A percentile compares a stretch with the other conserved stretches of the same genome.
Conservation (phyloP, 2,329 filamentous ascomycete species). For the Pseudohalonectria lignicola region DNA sequence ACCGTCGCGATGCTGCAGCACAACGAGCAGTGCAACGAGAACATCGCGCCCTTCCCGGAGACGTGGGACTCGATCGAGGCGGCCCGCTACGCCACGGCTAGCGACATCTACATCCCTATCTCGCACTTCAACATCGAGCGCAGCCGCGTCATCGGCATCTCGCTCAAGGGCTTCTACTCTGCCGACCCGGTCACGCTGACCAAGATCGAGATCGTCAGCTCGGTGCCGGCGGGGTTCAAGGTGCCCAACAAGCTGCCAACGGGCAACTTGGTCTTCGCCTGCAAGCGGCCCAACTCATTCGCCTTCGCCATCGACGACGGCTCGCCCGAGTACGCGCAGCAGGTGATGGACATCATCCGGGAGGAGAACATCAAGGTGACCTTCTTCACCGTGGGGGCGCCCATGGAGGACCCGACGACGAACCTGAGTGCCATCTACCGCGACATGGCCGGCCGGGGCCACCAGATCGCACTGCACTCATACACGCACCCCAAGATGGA, state of each 20-base stretch:
- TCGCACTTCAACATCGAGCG: slow-evolving; percentile 54
- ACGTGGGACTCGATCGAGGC: slow-evolving; percentile 60
- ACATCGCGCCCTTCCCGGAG: slow-evolving; percentile 48
- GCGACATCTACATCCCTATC: slow-evolving; percentile 56
- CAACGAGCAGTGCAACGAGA: slow-evolving; percentile 46
- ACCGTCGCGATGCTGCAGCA: slow-evolving; percentile 56
- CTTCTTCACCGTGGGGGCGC: slow-evolving; percentile 59
- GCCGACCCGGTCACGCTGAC: slow-evolving; percentile 36
- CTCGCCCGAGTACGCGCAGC: slow-evolving; percentile 43
- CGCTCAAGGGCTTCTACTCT: slow-evolving; percentile 54
- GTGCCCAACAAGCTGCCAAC: slow-evolving; percentile 50
- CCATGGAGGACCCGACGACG: slow-evolving; percentile 44
- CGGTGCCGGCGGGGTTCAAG: slow-evolving; percentile 35
- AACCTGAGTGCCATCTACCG: slow-evolving; percentile 54
- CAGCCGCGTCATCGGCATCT: slow-evolving; percentile 43
- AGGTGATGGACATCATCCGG: slow-evolving; percentile 50
- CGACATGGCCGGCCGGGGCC: slow-evolving; percentile 49
- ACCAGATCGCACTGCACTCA: slow-evolving; percentile 59
- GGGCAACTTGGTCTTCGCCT: slow-evolving; percentile 49
- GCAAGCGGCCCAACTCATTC: slow-evolving; percentile 58
- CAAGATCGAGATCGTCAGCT: slow-evolving; percentile 48
- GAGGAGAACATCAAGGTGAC: slow-evolving; percentile 54
- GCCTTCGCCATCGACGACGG: slow-evolving; percentile 66
- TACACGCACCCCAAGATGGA: slow-evolving; percentile 61
- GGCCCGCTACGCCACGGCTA: slow-evolving; percentile 38